phyloP scores from a whole-genome alignment of 768 basidiomycete species.

The Omphalotus guepiniiformis region DNA sequence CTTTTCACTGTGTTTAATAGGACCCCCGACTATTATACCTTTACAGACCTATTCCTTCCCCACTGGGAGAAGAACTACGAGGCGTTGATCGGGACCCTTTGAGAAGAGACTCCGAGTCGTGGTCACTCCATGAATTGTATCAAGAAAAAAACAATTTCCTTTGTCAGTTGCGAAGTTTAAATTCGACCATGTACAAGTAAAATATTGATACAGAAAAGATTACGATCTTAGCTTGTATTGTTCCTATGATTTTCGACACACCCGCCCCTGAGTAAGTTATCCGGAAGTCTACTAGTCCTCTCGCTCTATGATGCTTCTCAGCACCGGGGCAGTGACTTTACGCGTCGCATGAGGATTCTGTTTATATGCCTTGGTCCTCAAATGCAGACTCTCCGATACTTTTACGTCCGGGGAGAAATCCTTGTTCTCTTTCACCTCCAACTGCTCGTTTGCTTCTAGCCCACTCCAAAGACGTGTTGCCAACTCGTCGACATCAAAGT shows the following conservation, averaged over 20 bases:
- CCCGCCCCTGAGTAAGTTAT: too few relatives aligned
- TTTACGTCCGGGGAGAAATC: constrained; percentile 32
- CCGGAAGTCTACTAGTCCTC: too few relatives aligned
- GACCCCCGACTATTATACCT: neutral
- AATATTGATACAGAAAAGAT: too few relatives aligned
- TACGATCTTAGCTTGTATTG: too few relatives aligned
- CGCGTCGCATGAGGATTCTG: constrained; percentile 62
- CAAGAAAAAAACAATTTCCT: too few relatives aligned
- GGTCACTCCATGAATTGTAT: too few relatives aligned
- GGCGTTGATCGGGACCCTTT: neutral
- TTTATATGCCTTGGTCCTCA: constrained; percentile 51
- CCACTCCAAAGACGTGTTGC: constrained; percentile 51
- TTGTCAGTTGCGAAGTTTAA: too few relatives aligned
- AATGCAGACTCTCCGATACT: constrained; percentile 20
- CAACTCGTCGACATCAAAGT: constrained; percentile 35
- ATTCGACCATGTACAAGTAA: too few relatives aligned
- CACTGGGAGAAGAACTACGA: neutral
- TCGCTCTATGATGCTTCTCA: constrained; percentile 63
- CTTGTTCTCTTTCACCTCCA: constrained; percentile 50
- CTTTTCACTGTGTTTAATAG: neutral
- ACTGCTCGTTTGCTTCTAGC: constrained; percentile 49
- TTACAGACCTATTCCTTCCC: neutral
- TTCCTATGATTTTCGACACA: too few relatives aligned
- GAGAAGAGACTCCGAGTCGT: too few relatives aligned
- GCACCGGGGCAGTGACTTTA: constrained; percentile 63